Base-by-base conservation (phyloP, 2,329 filamentous ascomycete species). In the Alternaria panax region DNA sequence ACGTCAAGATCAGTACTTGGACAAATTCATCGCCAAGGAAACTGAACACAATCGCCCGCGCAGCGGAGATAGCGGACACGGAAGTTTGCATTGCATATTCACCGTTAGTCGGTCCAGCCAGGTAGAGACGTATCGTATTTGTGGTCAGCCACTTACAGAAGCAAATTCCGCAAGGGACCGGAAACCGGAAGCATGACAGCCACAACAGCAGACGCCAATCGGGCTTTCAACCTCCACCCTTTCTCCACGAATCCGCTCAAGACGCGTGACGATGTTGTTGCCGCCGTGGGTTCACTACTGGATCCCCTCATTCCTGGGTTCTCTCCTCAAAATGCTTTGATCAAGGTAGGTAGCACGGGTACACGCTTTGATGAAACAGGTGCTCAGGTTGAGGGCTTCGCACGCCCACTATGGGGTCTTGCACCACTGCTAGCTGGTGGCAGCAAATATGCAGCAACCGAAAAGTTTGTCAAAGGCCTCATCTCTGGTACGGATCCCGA, bases 321-420 rank as follows among this genome's bases (percentile, higher is more conserved):
- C 77, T 92, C 90, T 1, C 87, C 88, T 0, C 73, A 81, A 42
- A 85, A 86, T 70, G 87, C 88, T 11, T 83, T 90, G 46, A 84
- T 93, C 46, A 88, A 87, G 69, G 85, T 89, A 24, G 90, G 90
- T 5, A 86, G 85, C 14, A 92, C 90, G 0, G 90, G 90, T 18
- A 91, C 92, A 20, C 83, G 90, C 25, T 93, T 93, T 75, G 91
- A 93, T 72, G 88, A 92, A 75, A 86, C 87, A 1, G 91, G 90
- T 8, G 90, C 90, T 2, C 90, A 93, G 71, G 85, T 93, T 32
- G 91, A 94, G 78, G 90, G 90, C 24, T 88, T 89, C 70, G 89
- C 88, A 43, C 86, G 91, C 1, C 91, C 91, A 0, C 82, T 93
- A 51, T 93, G 91, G 91, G 91, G 88, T 1, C 79, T 93, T 18